Conservation (phyloP, 148 eudicot species). For the Rhododendron ferrugineum region DNA sequence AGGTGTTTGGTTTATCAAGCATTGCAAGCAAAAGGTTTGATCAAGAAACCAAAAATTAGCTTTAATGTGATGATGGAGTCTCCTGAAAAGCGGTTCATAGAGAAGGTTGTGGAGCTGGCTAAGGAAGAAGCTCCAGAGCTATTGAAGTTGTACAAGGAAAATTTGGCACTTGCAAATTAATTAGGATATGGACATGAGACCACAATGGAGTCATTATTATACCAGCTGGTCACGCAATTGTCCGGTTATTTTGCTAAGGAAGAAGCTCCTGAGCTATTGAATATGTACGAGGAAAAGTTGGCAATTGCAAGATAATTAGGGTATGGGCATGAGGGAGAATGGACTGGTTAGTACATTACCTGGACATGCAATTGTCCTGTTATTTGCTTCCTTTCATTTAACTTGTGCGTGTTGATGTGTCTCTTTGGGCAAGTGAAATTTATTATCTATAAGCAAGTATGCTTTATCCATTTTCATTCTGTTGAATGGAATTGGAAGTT, state of each 20-base stretch:
- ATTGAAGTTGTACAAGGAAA: conserved; percentile 14
- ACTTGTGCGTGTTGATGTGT: neutral
- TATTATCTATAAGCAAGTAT: neutral
- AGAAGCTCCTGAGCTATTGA: conserved; percentile 18
- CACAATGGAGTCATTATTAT: neutral
- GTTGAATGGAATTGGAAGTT: neutral
- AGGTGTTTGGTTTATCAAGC: conserved; percentile 19
- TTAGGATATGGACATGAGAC: neutral
- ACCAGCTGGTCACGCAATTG: neutral
- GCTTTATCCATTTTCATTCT: neutral
- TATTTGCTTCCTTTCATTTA: no score
- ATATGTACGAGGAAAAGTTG: conserved; percentile 3
- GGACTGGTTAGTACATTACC: neutral
- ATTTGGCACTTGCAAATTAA: neutral
- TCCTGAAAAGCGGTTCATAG: neutral
- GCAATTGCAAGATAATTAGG: neutral
- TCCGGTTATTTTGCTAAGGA: neutral
- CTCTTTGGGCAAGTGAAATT: neutral
- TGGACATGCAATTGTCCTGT: neutral
- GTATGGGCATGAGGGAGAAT: neutral
- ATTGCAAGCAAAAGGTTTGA: conserved; percentile 6
- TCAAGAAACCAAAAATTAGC: neutral
- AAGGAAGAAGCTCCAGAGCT: conserved; percentile 17
- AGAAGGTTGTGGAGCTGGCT: neutral
- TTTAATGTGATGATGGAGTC: neutral